A percentile compares a stretch with the other conserved stretches of the same genome.
Evolutionary conservation across 352 stramenopile species (phyloP).

Genomic region (Pythium phragmitis): DNA sequence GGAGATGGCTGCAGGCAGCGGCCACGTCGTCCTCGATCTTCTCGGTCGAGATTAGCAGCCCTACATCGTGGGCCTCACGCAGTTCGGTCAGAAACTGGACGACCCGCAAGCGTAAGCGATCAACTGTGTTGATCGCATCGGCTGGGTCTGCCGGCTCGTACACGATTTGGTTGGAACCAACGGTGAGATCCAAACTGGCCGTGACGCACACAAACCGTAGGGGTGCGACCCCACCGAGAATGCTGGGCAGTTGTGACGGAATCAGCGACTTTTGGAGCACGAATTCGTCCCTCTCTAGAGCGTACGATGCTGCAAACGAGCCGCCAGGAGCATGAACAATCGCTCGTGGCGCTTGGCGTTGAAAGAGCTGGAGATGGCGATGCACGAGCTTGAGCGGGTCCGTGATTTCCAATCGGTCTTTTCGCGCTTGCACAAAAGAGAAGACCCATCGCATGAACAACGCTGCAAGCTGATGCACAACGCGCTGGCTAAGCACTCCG

Average conservation of each 20-base stretch:
- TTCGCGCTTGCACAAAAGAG: neutral
- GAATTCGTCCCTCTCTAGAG: slow-evolving; percentile 42
- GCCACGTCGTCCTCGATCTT: slow-evolving; percentile 43
- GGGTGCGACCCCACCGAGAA: slow-evolving; percentile 13
- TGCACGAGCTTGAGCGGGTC: slow-evolving; percentile 23
- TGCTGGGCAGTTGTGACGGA: slow-evolving; percentile 36
- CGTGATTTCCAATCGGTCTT: too few species aligned
- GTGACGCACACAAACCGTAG: slow-evolving; percentile 50
- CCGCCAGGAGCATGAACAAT: slow-evolving; percentile 27
- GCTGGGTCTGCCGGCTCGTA: neutral
- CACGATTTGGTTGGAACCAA: slow-evolving; percentile 40
- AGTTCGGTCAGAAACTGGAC: slow-evolving; percentile 19
- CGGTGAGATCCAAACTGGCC: slow-evolving; percentile 31
- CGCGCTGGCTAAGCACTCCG: slow-evolving; percentile 35
- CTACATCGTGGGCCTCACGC: slow-evolving; percentile 23
- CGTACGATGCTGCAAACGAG: slow-evolving; percentile 35
- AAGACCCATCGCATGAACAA: slow-evolving; percentile 65
- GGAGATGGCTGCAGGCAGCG: slow-evolving; percentile 38
- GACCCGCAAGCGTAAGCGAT: slow-evolving; percentile 16
- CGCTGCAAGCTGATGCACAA: slow-evolving; percentile 30
- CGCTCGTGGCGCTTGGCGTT: slow-evolving; percentile 33
- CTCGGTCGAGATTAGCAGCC: slow-evolving; percentile 51
- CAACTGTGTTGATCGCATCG: neutral
- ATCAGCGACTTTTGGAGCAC: slow-evolving; percentile 56
- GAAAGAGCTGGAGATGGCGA: slow-evolving; percentile 32